Evolutionary conservation across 2,329 filamentous ascomycete genomes (phyloP).

Genomic region (Coniella lustricola): DNA sequence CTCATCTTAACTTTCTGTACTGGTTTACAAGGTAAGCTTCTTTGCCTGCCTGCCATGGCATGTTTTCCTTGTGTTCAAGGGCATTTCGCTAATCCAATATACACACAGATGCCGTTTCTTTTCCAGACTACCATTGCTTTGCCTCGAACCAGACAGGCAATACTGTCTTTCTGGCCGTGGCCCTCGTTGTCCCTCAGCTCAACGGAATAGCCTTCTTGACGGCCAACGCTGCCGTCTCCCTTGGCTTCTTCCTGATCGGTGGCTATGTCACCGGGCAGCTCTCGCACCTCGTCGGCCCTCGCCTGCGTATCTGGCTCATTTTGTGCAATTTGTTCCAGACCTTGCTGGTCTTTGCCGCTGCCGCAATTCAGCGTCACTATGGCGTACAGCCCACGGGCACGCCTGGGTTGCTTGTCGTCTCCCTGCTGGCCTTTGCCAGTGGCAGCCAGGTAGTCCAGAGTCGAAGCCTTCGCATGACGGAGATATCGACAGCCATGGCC

Average conservation of each 20-base stretch:
- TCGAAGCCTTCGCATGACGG: slow-evolving; percentile 46
- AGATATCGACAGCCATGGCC: slow-evolving; percentile 59
- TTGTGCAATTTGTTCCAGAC: slow-evolving; percentile 49
- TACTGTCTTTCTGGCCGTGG: slow-evolving; percentile 50
- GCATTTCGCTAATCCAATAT: background rate
- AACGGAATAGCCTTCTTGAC: slow-evolving; percentile 43
- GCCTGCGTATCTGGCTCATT: slow-evolving; percentile 46
- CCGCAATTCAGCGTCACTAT: slow-evolving; percentile 38
- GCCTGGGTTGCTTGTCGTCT: slow-evolving; percentile 37
- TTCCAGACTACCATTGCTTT: slow-evolving; percentile 56
- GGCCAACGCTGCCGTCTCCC: slow-evolving; percentile 46
- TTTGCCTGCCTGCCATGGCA: background rate
- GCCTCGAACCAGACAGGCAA: slow-evolving; percentile 61
- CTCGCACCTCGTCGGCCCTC: slow-evolving; percentile 43
- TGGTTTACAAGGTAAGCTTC: slow-evolving; percentile 38
- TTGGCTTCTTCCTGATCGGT: slow-evolving; percentile 49
- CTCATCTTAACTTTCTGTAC: slow-evolving; percentile 42
- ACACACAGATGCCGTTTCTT: slow-evolving; percentile 46
- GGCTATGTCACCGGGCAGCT: slow-evolving; percentile 50
- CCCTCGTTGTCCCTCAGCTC: slow-evolving; percentile 41
- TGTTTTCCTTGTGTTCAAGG: too few species aligned
- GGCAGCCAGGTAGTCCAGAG: slow-evolving; percentile 54
- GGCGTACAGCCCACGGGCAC: slow-evolving; percentile 30
- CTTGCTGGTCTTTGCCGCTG: slow-evolving; percentile 44
- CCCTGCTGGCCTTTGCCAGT: slow-evolving; percentile 46